These are phyloP conservation scores for Botrytis aclada DNA, from an alignment of 2,329 filamentous ascomycete species.

Conservation along the genomic window DNA sequence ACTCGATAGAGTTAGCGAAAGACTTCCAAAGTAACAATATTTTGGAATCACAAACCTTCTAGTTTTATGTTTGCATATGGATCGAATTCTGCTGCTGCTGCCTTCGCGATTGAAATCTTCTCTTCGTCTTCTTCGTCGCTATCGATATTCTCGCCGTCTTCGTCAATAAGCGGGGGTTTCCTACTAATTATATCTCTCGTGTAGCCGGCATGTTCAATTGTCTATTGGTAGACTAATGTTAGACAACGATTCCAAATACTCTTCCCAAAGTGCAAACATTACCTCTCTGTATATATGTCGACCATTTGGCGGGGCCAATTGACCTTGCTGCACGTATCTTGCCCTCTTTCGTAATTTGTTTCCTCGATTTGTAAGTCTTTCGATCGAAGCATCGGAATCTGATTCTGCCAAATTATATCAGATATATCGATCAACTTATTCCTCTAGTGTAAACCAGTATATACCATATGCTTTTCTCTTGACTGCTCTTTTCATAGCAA, in stretches of 20 bases:
- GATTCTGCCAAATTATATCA: conserved; percentile 53
- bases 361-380: conserved; percentile 68
- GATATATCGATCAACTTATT: conserved; percentile 26
- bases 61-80: conserved; percentile 70
- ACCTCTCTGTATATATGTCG: conserved; percentile 71
- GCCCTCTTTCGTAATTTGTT: conserved; percentile 77
- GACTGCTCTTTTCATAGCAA: conserved; percentile 64
- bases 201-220: conserved; percentile 71
- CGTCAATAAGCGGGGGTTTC: conserved; percentile 70
- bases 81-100: conserved; percentile 65
- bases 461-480: conserved; percentile 62
- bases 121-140: conserved; percentile 67
- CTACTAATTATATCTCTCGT: conserved; percentile 69
- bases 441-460: conserved; percentile 23
- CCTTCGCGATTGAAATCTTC: conserved; percentile 54
- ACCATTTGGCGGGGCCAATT: conserved; percentile 63
- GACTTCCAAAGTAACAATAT: not conserved
- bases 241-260: not conserved
- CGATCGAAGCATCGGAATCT: conserved; percentile 72
- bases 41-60: conserved; percentile 54
- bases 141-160: conserved; percentile 74
- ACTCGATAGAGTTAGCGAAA: conserved; percentile 29
- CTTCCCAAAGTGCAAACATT: conserved; percentile 29
- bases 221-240: conserved; percentile 44
- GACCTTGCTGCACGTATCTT: conserved; percentile 66